Conservation (phyloP, 768 basidiomycete genomes). For the Trametes cinnabarina region DNA sequence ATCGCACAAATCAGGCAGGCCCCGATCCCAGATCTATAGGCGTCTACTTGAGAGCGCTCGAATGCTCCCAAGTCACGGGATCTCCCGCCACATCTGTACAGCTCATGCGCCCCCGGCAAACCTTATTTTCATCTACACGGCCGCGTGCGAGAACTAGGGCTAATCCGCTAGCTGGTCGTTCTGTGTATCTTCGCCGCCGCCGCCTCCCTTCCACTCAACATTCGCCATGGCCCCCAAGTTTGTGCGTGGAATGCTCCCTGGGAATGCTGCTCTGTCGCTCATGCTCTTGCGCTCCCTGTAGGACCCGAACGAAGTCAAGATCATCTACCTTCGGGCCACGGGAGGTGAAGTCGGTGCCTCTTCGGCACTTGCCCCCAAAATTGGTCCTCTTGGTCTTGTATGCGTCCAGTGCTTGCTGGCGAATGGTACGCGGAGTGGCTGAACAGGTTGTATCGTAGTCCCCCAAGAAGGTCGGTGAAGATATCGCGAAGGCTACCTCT, state of each 20-base stretch:
- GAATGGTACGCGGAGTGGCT: slow-evolving; percentile 12
- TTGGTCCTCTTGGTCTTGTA: slow-evolving; percentile 99
- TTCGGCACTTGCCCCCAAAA: slow-evolving; percentile 97
- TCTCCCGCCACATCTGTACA: slow-evolving; percentile 47
- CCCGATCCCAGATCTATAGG: slow-evolving; percentile 10
- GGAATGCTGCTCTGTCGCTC: background rate
- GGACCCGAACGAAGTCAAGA: slow-evolving; percentile 98
- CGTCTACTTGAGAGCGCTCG: too few relatives aligned
- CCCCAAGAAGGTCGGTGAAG: slow-evolving; percentile 99
- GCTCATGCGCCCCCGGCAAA: slow-evolving; percentile 51
- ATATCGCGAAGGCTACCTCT: slow-evolving; percentile 98
- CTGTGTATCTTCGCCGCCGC: slow-evolving; percentile 27
- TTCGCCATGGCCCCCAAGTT: slow-evolving; percentile 75
- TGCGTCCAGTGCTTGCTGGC: slow-evolving; percentile 30
- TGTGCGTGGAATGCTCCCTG: slow-evolving; percentile 40
- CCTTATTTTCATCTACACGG: slow-evolving; percentile 42
- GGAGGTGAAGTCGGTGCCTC: slow-evolving; percentile 99
- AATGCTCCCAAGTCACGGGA: slow-evolving; percentile 18
- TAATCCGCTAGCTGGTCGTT: slow-evolving; percentile 15
- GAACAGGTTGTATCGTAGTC: slow-evolving; percentile 54
- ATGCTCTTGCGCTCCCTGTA: slow-evolving; percentile 29
- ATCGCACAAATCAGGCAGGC: slow-evolving; percentile 13
- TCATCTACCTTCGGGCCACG: slow-evolving; percentile 97
- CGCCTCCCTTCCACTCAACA: slow-evolving; percentile 31
- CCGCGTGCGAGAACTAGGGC: slow-evolving; percentile 20